Evolutionary conservation across 1,139 yeast species (phyloP), one percentile per base, ranked within the genome.

Genomic region (Scheffersomyces parashehatae): DNA sequence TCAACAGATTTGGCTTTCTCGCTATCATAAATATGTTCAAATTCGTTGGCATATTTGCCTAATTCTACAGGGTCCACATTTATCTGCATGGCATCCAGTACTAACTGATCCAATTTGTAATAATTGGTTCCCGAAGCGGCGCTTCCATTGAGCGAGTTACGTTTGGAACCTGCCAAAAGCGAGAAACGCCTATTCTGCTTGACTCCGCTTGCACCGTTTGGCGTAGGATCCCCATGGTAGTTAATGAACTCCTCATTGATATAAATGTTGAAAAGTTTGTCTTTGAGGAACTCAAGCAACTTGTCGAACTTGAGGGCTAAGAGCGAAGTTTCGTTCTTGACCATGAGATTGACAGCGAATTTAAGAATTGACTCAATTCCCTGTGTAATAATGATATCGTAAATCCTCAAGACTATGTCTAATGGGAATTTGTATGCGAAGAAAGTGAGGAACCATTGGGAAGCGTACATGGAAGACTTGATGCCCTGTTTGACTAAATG

Each of bases 351-450:
- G 12, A 89, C 73, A 0, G 95, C 90, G 64, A 93, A 85, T 57
- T 88, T 82, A 54, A 93, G 70, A 42, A 91, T 71, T 3, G 95
- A 82, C 62, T 90, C 97, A 43, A 85, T 70, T 28, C 98, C 98
- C 66, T 91, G 97, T 5, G 95, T 85, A 39, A 93, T 79, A 13
- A 93, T 81, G 44, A 88, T 79, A 67, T 93, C 98, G 60, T 82
- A 86, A 36, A 93, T 87, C 45, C 96, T 75, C 50, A 88, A 70
- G 34, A 89, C 96, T 56, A 89, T 83, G 44, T 83, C 86, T 41
- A 88, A 68, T 11, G 99, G 98, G 64, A 91, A 88, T 59, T 88
- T 87, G 70, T 93, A 93, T 11, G 97, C 96, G 68, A 93, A 93
- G 53, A 93, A 77, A 0, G 99, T 93, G 54, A 90, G 74, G 59